Conservation (phyloP, 1,284 basidiomycete species). For the Stygiomarasmius scandens region DNA sequence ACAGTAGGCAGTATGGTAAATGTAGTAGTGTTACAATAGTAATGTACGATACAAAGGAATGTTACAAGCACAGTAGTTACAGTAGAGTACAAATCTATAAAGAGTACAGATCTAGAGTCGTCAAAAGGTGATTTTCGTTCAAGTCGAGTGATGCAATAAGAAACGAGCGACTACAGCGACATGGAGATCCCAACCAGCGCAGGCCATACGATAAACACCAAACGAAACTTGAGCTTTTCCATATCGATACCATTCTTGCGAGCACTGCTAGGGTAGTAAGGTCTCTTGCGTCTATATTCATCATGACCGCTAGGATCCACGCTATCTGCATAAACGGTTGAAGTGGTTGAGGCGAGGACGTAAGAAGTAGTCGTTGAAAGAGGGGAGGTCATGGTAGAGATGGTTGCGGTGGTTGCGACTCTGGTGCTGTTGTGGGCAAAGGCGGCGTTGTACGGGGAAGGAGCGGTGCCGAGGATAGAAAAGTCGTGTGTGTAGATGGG, state of each 20-base stretch:
- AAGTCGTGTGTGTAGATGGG: conserved; percentile 46
- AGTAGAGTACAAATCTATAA: too few species aligned
- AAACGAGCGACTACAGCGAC: conserved; percentile 32
- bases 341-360: conserved; percentile 5
- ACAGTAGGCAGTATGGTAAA: too few species aligned
- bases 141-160: neutral
- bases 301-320: neutral
- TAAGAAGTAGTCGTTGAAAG: neutral
- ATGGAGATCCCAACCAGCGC: conserved; percentile 55
- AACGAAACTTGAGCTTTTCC: conserved; percentile 50
- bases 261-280: conserved; percentile 22
- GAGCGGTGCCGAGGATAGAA: conserved; percentile 24
- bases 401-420: neutral
- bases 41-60: too few species aligned
- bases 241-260: conserved; percentile 34
- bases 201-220: conserved; percentile 61
- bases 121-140: too few species aligned
- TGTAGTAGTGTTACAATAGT: too few species aligned
- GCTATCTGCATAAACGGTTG: conserved; percentile 17
- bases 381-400: neutral
- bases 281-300: neutral
- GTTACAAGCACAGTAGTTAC: too few species aligned
- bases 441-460: conserved; percentile 20
- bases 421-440: conserved; percentile 12
- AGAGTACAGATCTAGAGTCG: too few species aligned